phyloP scores from a whole-genome alignment of 2,329 filamentous ascomycete species.

The Nectriaceae sp. region DNA sequence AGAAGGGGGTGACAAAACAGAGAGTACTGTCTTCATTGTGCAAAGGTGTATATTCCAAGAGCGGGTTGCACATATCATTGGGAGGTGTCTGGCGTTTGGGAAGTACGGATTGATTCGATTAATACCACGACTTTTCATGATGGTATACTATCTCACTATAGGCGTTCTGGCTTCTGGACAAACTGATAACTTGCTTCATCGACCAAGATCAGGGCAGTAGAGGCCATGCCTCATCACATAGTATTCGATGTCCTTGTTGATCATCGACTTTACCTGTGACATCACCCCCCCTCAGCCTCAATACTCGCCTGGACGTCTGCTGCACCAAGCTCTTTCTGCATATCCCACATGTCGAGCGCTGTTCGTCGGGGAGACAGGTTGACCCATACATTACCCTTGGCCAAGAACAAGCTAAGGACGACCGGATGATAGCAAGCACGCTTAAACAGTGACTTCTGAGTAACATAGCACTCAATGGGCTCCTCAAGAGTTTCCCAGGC shows the following conservation, averaged over 20 bases:
- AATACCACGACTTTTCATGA: neutral
- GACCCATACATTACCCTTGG: slow-evolving; percentile 21
- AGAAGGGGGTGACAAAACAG: too few species aligned
- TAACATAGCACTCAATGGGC: slow-evolving; percentile 6
- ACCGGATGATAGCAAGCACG: slow-evolving; percentile 14
- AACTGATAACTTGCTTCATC: neutral
- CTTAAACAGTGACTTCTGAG: slow-evolving; percentile 15
- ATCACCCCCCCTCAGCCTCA: too few species aligned
- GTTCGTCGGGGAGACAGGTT: slow-evolving; percentile 18
- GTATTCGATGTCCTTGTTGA: too few species aligned
- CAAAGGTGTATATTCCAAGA: neutral
- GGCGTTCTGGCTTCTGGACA: neutral
- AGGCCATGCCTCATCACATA: too few species aligned
- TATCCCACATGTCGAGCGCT: slow-evolving; percentile 31
- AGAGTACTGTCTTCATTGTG: slow-evolving; percentile 3
- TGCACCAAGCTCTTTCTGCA: slow-evolving; percentile 1
- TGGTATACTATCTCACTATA: neutral
- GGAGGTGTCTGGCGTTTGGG: neutral
- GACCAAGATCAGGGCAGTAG: neutral
- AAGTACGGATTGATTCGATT: neutral
- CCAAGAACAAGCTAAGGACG: slow-evolving; percentile 23
- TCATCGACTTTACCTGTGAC: too few species aligned
- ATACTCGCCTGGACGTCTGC: neutral
- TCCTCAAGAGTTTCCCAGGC: too few species aligned
- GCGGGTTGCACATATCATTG: neutral